Evolutionary conservation across 805 yeast genomes (phyloP), one percentile per base, ranked within the genome.

Genomic region (Yarrowia alimentaria): DNA sequence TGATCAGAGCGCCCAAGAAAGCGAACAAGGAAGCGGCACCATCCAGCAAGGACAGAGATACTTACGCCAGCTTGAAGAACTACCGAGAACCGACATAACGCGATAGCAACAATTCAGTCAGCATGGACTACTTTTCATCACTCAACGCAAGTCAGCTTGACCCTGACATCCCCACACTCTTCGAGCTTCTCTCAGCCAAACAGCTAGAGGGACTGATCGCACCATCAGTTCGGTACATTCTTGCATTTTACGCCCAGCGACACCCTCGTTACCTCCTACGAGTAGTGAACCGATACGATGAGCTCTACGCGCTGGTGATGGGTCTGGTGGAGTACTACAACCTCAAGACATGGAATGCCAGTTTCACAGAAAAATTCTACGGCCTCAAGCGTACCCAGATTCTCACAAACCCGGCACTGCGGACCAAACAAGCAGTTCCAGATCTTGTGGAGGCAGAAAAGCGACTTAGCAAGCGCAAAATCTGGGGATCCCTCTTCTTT

Each of bases 351-450:
- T 85, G 93, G 87, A 90, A 86, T 60, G 79, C 94, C 0, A 79
- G 93, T 2, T 87, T 91, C 60, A 87, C 95, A 0, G 97, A 91
- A 64, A 85, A 85, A 61, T 91, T 91, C 62, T 91, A 91, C 62
- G 98, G 97, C 1, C 67, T 91, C 56, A 88, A 88, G 61, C 71
- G 95, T 40, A 75, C 76, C 6, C 57, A 64, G 4, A 56, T 56
- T 26, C 61, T 71, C 18, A 57, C 58, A 8, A 55, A 60, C 29
- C 38, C 42, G 4, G 61, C 67, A 1, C 55, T 62, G 10, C 58
- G 62, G 12, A 56, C 69, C 12, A 55, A 60, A 13, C 45, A 53
- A 5, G 56, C 61, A 1, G 61, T 64, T 61, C 72, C 63, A n/a
- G 58, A 58, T 20, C 50, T 66, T 35, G 66, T 81, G 3, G 83